A percentile compares a stretch with the other conserved stretches of the same genome.
Evolutionary conservation across 2,329 filamentous ascomycete genomes (phyloP).

Genomic region (Ophiostoma ulmi): DNA sequence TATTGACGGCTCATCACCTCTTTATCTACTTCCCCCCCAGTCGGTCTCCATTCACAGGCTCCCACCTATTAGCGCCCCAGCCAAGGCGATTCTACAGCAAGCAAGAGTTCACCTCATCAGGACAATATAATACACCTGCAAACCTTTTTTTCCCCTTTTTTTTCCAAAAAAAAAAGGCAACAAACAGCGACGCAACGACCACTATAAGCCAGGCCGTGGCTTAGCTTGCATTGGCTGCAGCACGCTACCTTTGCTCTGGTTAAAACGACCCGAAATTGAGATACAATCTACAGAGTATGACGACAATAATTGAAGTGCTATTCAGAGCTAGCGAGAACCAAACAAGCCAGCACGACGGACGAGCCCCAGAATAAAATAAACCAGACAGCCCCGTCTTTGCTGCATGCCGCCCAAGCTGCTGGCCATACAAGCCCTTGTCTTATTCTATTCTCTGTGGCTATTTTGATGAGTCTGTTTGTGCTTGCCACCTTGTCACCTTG

Average conservation of each 20-base stretch:
- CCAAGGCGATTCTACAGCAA: constrained; percentile 19
- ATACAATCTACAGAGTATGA: not conserved
- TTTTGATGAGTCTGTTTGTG: not conserved
- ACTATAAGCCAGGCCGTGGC: not conserved
- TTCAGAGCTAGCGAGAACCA: not conserved
- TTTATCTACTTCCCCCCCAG: constrained; percentile 1
- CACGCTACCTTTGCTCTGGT: not conserved
- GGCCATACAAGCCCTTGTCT: not conserved
- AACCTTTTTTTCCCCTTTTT: no score
- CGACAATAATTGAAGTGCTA: not conserved
- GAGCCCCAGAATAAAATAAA: constrained; percentile 7
- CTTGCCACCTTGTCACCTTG: not conserved
- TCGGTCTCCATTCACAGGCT: constrained; percentile 10
- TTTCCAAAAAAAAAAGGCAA: not conserved
- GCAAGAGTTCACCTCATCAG: not conserved
- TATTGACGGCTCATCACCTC: not conserved
- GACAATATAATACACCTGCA: not conserved
- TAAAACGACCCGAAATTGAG: not conserved
- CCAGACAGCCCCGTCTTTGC: constrained; percentile 9
- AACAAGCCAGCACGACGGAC: not conserved
- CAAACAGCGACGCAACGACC: not conserved
- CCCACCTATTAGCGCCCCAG: constrained; percentile 17
- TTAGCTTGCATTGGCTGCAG: constrained; percentile 8
- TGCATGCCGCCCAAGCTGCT: constrained; percentile 12
- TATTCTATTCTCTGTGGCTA: not conserved